A percentile compares a stretch with the other conserved stretches of the same genome.
Conservation (phyloP, 148 eudicot genomes). For the Chenopodium album region DNA sequence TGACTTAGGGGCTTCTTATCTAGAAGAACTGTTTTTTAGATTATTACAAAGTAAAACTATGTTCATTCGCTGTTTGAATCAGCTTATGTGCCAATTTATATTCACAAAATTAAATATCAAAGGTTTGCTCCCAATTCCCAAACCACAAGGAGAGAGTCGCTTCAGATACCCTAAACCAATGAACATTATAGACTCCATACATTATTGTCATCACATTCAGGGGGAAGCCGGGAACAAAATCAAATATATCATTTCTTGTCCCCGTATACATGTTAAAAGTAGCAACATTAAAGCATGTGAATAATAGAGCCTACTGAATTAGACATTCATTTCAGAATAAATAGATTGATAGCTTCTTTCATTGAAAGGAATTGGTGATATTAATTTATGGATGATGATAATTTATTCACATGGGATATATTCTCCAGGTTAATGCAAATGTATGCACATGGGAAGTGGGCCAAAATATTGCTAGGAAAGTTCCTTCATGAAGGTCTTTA, state of each 20-base stretch:
- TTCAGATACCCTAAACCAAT: background rate
- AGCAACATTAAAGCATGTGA: background rate
- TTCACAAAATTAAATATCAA: background rate
- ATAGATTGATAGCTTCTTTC: background rate
- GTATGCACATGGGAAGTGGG: conserved; percentile 8
- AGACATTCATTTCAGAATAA: background rate
- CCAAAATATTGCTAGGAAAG: background rate
- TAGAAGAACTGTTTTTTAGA: background rate
- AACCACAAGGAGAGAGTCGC: background rate
- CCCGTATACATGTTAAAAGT: background rate
- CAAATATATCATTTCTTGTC: background rate
- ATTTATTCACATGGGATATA: background rate
- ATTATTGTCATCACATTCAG: background rate
- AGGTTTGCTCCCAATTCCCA: background rate
- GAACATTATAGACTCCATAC: too few species aligned
- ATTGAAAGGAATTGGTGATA: background rate
- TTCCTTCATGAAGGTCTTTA: background rate
- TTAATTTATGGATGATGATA: background rate
- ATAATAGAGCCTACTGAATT: background rate
- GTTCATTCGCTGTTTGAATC: background rate
- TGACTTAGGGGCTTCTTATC: background rate
- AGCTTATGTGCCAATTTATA: background rate
- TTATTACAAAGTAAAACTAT: background rate
- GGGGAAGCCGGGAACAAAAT: too few species aligned
- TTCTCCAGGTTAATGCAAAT: background rate